Conservation (phyloP, 768 basidiomycete species). For the Leccinum sublutescens region DNA sequence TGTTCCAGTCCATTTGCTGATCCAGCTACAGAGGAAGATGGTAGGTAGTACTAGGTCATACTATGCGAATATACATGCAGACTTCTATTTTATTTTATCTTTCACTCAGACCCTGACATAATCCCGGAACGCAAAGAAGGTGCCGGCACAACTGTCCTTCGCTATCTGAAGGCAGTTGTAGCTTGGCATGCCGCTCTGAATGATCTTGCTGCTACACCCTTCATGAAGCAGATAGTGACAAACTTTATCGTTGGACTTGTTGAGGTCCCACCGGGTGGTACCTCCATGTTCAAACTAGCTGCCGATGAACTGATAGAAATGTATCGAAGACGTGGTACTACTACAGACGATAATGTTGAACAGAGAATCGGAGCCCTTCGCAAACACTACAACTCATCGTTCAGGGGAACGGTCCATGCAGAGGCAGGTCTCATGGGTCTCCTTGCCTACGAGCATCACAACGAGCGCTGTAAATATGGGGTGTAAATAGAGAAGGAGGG, state of each 20-base stretch:
- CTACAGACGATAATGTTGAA: background rate
- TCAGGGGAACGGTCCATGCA: background rate
- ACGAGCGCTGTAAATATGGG: background rate
- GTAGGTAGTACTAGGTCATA: no score
- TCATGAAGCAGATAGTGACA: background rate
- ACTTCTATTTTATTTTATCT: no score
- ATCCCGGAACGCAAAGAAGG: background rate
- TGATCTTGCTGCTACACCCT: background rate
- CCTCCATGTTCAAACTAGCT: background rate
- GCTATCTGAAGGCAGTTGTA: background rate
- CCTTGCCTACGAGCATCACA: background rate
- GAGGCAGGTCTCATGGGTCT: no score
- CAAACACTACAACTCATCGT: background rate
- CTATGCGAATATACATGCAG: no score
- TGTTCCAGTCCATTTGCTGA: no score
- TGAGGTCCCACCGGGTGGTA: background rate
- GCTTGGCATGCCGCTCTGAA: background rate
- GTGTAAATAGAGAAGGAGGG: constrained; percentile 29
- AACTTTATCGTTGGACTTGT: background rate
- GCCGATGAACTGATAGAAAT: background rate
- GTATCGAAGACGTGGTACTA: background rate
- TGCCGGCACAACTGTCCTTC: background rate
- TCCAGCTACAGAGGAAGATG: no score
- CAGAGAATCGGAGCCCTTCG: background rate
- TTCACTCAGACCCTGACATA: background rate